Base-by-base conservation (phyloP, 2,329 filamentous ascomycete genomes). In the Domatiomyces globalis region DNA sequence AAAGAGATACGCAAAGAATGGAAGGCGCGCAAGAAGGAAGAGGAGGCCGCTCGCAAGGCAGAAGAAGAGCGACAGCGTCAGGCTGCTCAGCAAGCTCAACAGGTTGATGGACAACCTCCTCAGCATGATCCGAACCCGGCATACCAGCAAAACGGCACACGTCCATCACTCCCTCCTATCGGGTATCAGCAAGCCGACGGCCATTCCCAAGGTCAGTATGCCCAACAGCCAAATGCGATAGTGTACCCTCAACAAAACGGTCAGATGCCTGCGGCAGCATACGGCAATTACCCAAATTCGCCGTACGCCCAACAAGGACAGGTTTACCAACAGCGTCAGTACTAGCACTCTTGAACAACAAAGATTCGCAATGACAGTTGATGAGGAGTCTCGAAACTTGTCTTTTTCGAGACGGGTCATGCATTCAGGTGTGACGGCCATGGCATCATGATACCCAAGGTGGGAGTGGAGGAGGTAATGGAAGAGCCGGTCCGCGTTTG, bases 21-120 rank as follows among this genome's bases (percentile, higher is more conserved):
- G 92, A 98, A 96, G 73, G 86, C 87, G 42, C 87, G 92, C 64
- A 96, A 96, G 80, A 98, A 98, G 86, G 92, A 96, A 67, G 90
- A 96, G 62, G 90, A 96, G 59, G 83, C 83, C 49, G 77, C 81
- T 61, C 85, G 89, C 64, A 95, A 95, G 74, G 85, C 84, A 10
- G 87, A 89, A 8, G 90, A 96, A 58, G 89, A 95, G 65, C 78
- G 83, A 58, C 77, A 82, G 56, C 67, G 78, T 9, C 78, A 78
- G 27, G 81, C 76, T 5, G 74, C 75, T 29, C 73, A 73, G 44
- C 68, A 75, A 52, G 73, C 70, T 8, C 78, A 59, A 65, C 74
- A 60, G 68, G 66, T 80, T 70, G 65, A 76, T 52, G 71, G 68
- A 51, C 65, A 69, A 48, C 62, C 68, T 46, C 52, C 51, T 5